Percentiles rank a stretch among this genome's conserved stretches.
These are phyloP conservation scores for Anisodus tanguticus DNA, from an alignment of 257 asterid species.

Conservation along the genomic window DNA sequence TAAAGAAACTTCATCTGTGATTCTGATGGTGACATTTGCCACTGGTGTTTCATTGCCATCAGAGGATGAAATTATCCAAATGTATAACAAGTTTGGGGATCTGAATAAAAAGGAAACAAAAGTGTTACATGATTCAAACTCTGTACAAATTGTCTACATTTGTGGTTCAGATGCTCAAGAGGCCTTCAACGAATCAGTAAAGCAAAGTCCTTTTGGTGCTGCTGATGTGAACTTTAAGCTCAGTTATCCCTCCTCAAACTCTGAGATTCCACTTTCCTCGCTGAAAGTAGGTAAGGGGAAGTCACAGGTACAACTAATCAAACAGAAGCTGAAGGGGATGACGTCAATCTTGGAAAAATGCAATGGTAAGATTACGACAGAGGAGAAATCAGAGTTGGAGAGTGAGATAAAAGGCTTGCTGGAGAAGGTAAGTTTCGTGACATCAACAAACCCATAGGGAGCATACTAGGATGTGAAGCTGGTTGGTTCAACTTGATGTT, in stretches of 20 bases:
- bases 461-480: not conserved
- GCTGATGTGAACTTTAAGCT: slow-evolving; percentile 44
- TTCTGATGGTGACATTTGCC: slow-evolving; percentile 52
- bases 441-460: slow-evolving; percentile 28
- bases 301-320: slow-evolving; percentile 35
- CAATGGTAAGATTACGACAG: slow-evolving; percentile 39
- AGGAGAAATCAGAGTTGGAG: slow-evolving; percentile 43
- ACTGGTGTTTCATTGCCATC: slow-evolving; percentile 61
- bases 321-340: slow-evolving; percentile 39
- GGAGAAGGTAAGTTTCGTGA: slow-evolving; percentile 43
- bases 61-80: slow-evolving; percentile 51
- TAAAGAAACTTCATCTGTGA: slow-evolving; percentile 32
- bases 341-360: slow-evolving; percentile 41
- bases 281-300: slow-evolving; percentile 37
- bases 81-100: slow-evolving; percentile 57
- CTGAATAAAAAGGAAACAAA: slow-evolving; percentile 52
- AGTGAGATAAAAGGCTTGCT: slow-evolving; percentile 41
- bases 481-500: not conserved
- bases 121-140: slow-evolving; percentile 42
- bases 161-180: slow-evolving; percentile 54
- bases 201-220: slow-evolving; percentile 50
- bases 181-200: slow-evolving; percentile 55
- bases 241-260: slow-evolving; percentile 39
- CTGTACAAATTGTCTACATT: slow-evolving; percentile 44
- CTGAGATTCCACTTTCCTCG: slow-evolving; percentile 34